phyloP scores from a whole-genome alignment of 768 basidiomycete species.

The Mycena epipterygia region DNA sequence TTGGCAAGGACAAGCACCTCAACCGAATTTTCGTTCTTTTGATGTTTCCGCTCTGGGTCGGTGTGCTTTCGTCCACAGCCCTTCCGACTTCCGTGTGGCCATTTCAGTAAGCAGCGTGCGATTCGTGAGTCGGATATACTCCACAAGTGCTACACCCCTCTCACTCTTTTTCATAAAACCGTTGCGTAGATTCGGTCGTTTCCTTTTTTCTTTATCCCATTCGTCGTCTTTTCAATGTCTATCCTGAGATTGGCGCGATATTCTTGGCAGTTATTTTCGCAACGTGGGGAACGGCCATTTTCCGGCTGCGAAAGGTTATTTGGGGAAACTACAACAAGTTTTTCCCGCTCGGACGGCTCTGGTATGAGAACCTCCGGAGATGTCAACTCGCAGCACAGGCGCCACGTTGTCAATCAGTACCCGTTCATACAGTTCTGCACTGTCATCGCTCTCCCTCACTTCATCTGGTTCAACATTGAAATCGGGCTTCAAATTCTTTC shows the following conservation, averaged over 20 bases:
- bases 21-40: conserved; percentile 11
- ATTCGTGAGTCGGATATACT: not conserved
- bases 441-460: conserved; percentile 7
- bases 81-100: not conserved
- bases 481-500: not conserved
- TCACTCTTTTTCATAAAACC: not conserved
- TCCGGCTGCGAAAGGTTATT: conserved; percentile 19
- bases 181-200: conserved; percentile 7
- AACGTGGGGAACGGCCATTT: conserved; percentile 19
- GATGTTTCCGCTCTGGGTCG: conserved; percentile 25
- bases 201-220: conserved; percentile 24
- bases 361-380: not conserved
- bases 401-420: conserved; percentile 18
- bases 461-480: conserved; percentile 30
- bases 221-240: conserved; percentile 19
- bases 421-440: conserved; percentile 34
- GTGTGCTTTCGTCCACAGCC: conserved; percentile 12
- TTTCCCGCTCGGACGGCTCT: conserved; percentile 8
- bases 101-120: conserved; percentile 29
- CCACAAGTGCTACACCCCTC: too few relatives aligned
- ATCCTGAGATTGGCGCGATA: conserved; percentile 1
- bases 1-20: conserved; percentile 19
- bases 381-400: conserved; percentile 2
- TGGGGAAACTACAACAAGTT: conserved; percentile 19
- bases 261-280: not conserved